A percentile compares a stretch with the other conserved stretches of the same genome.
Evolutionary conservation across 257 asterid genomes (phyloP).

Genomic region (Nicotiana noctiflora): DNA sequence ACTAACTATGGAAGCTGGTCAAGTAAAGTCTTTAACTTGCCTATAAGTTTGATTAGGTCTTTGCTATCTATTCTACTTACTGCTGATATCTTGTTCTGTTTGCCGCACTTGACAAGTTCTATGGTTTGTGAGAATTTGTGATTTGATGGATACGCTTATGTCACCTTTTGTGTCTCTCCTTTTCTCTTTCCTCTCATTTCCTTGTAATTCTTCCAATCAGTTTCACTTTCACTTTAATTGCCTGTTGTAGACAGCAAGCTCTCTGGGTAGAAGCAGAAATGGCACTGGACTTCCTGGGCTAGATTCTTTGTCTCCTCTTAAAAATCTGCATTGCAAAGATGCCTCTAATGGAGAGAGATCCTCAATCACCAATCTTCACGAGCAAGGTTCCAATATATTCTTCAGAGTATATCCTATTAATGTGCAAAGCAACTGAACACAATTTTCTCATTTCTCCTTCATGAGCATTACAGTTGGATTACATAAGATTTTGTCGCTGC

Average conservation of each 20-base stretch:
- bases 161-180: background rate
- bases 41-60: background rate
- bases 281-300: constrained; percentile 51
- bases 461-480: constrained; percentile 60
- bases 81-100: background rate
- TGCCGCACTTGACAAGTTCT: background rate
- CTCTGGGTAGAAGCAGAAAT: constrained; percentile 50
- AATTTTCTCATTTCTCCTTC: constrained; percentile 4
- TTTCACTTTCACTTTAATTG: constrained; percentile 6
- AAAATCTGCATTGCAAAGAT: constrained; percentile 55
- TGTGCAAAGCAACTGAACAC: background rate
- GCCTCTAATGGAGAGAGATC: constrained; percentile 66
- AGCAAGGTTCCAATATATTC: constrained; percentile 64
- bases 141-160: background rate
- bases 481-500: constrained; percentile 89
- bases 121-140: background rate
- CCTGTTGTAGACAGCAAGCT: constrained; percentile 47
- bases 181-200: background rate
- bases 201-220: background rate
- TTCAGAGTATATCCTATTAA: background rate
- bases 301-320: constrained; percentile 54
- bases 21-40: constrained; percentile 31
- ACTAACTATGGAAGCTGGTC: constrained; percentile 62
- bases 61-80: background rate
- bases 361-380: constrained; percentile 85